Evolutionary conservation across 148 eudicot species (phyloP), one percentile per base, ranked within the genome.

Genomic region (Amaranthus palmeri): DNA sequence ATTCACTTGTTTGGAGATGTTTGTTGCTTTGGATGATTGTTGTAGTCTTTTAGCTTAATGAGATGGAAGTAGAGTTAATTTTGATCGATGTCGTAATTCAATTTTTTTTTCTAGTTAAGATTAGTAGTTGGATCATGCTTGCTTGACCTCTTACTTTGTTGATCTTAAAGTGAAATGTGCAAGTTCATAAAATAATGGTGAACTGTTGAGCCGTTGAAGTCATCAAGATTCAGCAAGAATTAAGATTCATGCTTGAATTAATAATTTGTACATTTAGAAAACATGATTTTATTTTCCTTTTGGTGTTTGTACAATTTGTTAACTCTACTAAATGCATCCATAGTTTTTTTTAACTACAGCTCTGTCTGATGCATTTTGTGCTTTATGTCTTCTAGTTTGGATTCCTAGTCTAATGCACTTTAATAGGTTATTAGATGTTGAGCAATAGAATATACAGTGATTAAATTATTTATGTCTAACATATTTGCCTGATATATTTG

Each of bases 111-210:
- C 61, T 18, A 41, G 7, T 71, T 58, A 15, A 6, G 57, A 48
- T 62, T 58, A 53, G 61, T 68, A 64, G 36, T 67, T 54, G 54
- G 45, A 72, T 72, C 57, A 52, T 72, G 46, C 43, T 50, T 67
- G 50, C 12, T 60, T 72, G 68, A 14, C 63, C 60, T 67, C 45
- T 5, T 46, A 44, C 43, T 46, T 49, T 54, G 69, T 54, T 47
- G 54, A 59, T 48, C 17, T 49, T n/a, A 11, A 17, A 43, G 47
- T 8, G 41, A 4, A 15, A 60, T 36, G 8, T 48, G 36, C 58
- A 61, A 8, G 42, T 65, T 58, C 53, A 8, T 4, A 47, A 45
- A 58, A 13, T 61, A 50, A 40, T 50, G 50, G 13, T 63, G 57
- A 63, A 9, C 14, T 10, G 43, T 15, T 17, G 36, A 25, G 36